phyloP scores from a whole-genome alignment of 257 asterid species.

The Dorcoceras hygrometricum region DNA sequence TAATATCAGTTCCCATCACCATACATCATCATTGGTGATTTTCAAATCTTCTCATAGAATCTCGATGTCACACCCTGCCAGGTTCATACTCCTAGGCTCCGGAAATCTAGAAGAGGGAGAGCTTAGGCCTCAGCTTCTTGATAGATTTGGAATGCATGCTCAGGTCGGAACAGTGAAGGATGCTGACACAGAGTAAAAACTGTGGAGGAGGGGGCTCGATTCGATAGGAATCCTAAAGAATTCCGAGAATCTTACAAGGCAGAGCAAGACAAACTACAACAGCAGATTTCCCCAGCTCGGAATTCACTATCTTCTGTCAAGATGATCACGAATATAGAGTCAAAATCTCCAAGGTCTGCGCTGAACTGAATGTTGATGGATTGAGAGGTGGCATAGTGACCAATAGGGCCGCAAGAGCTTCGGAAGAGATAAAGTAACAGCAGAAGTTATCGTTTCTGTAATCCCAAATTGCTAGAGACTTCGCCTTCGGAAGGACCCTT shows the following conservation, averaged over 20 bases:
- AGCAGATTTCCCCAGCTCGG: constrained; percentile 71
- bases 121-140: constrained; percentile 93
- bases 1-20: no score
- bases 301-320: constrained; percentile 49
- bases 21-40: no score
- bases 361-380: constrained; percentile 87
- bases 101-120: constrained; percentile 97
- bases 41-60: no score
- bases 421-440: constrained; percentile 69
- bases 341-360: constrained; percentile 78
- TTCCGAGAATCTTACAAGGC: constrained; percentile 59
- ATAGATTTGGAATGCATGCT: constrained; percentile 95
- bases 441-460: constrained; percentile 81
- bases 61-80: constrained; percentile 88
- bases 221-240: constrained; percentile 71
- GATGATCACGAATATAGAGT: constrained; percentile 68
- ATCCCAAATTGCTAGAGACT: constrained; percentile 92
- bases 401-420: constrained; percentile 81
- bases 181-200: constrained; percentile 90
- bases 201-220: constrained; percentile 94
- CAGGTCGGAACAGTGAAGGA: constrained; percentile 83
- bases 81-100: constrained; percentile 82
- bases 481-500: constrained; percentile 85
- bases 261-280: constrained; percentile 80
- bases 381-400: constrained; percentile 85